phyloP scores from a whole-genome alignment of 2,329 filamentous ascomycete species.

The Dendrostoma leiphaemia region DNA sequence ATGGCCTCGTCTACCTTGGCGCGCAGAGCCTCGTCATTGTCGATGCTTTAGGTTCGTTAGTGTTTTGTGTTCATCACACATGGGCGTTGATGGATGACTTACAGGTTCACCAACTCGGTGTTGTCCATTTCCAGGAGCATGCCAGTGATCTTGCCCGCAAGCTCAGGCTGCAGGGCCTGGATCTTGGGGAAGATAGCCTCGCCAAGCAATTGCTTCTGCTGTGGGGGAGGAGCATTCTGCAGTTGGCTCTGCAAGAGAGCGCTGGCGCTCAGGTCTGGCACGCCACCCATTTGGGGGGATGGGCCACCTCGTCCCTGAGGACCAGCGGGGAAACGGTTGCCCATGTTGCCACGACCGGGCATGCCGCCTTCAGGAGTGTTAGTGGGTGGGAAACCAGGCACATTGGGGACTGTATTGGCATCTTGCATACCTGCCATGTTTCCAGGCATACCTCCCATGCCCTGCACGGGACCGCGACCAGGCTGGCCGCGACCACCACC shows the following conservation, averaged over 20 bases:
- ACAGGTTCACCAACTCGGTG: conserved; percentile 88
- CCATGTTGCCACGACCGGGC: conserved; percentile 31
- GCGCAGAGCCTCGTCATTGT: conserved; percentile 84
- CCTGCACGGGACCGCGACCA: conserved; percentile 71
- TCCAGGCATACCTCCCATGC: conserved; percentile 58
- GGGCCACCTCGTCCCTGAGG: conserved; percentile 49
- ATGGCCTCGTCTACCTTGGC: conserved; percentile 97
- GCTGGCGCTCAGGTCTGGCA: conserved; percentile 37
- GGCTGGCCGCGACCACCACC: conserved; percentile 66
- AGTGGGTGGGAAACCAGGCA: conserved; percentile 58
- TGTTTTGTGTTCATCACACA: neutral
- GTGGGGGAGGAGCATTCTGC: conserved; percentile 53
- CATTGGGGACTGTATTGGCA: conserved; percentile 39
- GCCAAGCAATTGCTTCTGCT: conserved; percentile 98
- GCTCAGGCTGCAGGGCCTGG: conserved; percentile 85
- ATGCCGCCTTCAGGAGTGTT: conserved; percentile 44
- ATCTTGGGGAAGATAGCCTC: conserved; percentile 99
- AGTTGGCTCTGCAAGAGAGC: conserved; percentile 58
- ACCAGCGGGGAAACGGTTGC: conserved; percentile 35
- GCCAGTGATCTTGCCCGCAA: conserved; percentile 98
- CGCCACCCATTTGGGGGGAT: conserved; percentile 32
- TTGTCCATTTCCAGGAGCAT: conserved; percentile 99
- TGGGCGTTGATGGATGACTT: conserved; percentile 48
- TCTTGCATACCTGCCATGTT: conserved; percentile 58
- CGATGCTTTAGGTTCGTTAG: conserved; percentile 60